phyloP scores from a whole-genome alignment of 306 rosid species.

The Vigna hirtella region DNA sequence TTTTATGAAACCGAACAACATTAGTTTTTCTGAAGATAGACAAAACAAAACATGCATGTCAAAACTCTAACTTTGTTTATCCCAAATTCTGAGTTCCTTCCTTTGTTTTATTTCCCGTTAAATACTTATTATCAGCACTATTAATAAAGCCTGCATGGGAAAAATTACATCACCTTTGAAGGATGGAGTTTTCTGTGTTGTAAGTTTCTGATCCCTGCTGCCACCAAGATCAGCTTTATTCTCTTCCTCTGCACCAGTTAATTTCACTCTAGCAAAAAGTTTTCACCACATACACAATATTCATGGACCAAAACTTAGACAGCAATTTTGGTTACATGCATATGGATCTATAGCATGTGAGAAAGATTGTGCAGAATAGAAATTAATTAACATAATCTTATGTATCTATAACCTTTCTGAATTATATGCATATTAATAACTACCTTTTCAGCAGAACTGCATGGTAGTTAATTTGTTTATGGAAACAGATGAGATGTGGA shows the following conservation, averaged over 20 bases:
- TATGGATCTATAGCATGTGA: background rate
- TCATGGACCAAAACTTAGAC: slow-evolving; percentile 6
- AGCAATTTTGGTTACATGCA: background rate
- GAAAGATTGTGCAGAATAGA: background rate
- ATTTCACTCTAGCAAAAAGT: slow-evolving; percentile 56
- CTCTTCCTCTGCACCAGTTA: slow-evolving; percentile 51
- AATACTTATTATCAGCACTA: too few species aligned
- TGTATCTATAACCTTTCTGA: background rate
- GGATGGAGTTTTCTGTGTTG: slow-evolving; percentile 49
- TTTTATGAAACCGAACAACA: background rate
- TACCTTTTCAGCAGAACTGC: background rate
- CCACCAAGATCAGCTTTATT: slow-evolving; percentile 49
- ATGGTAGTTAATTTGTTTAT: background rate
- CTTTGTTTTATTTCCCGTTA: too few species aligned
- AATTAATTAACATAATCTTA: background rate
- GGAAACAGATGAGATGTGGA: slow-evolving; percentile 8
- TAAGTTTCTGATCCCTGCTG: slow-evolving; percentile 49
- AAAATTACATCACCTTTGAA: slow-evolving; percentile 64
- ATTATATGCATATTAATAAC: background rate
- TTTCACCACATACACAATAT: slow-evolving; percentile 43
- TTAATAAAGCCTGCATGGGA: background rate
- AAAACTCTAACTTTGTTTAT: too few species aligned
- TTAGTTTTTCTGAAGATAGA: background rate
- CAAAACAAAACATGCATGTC: background rate
- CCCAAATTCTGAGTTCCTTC: too few species aligned